Evolutionary conservation across 2,329 filamentous ascomycete species (phyloP), one percentile per base, ranked within the genome.

Genomic region (Pseudogymnoascus destructans): DNA sequence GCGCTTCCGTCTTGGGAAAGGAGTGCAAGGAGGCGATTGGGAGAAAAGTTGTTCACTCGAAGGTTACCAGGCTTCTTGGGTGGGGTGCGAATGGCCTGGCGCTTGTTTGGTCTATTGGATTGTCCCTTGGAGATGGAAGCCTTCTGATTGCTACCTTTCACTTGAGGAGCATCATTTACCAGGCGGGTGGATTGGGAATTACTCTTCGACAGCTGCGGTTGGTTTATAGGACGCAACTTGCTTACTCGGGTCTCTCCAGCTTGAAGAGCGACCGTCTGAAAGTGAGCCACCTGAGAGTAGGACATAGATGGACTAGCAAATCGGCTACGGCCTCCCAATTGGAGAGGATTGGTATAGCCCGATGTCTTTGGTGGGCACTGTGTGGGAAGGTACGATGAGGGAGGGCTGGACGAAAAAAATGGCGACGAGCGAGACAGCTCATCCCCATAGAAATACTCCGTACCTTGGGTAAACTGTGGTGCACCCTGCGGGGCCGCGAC

Each of bases 401-500:
- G 10, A 23, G 38, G 17, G 11, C 38, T 21, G 0, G 38, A 42
- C 19, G n/a, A 10, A 15, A 40, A 15, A n/a, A 42, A 42, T 3
- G 38, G 38, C 17, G 38, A 42, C 9, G 38, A 42, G 38, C 38
- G 10, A 42, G 38, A 21, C 10, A 42, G 38, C 19, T 42, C 38
- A 42, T 42, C 38, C 23, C 10, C 38, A 23, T 42, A 42, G 10
- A 42, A 42, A 42, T 11, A 23, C 5, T 21, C 38, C 38, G 11
- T 42, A 42, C 49, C 49, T 54, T 54, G 49, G 49, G 49, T 54
- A 30, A 30, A 54, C 49, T 54, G 49, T 7, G 59, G 62, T 19
- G 17, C 19, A 8, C 38, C 38, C 17, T 21, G 64, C 15, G 69
- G 66, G 15, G 70, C 63, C n/a, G 70, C 64, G 54, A 66, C 66